These are phyloP conservation scores for Turritis glabra DNA, from an alignment of 345 rosid species.

Conservation along the genomic window DNA sequence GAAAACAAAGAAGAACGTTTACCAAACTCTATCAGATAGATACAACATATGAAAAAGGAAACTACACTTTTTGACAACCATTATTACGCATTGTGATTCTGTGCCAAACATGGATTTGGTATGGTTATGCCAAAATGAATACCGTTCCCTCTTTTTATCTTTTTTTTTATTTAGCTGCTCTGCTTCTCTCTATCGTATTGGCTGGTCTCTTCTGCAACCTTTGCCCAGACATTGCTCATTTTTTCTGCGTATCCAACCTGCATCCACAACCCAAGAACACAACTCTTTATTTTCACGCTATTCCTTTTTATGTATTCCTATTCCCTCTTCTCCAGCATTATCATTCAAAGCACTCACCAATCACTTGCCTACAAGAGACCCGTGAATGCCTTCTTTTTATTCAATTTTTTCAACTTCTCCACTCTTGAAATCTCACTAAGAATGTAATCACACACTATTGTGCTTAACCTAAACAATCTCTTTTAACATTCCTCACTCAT, in stretches of 20 bases:
- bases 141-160: background rate
- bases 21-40: constrained; percentile 24
- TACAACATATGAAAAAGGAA: constrained; percentile 18
- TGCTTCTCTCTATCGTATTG: constrained; percentile 62
- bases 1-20: constrained; percentile 6
- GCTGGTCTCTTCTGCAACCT: constrained; percentile 86
- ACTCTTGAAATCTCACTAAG: background rate
- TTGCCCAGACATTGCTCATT: constrained; percentile 84
- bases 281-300: background rate
- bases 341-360: background rate
- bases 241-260: constrained; percentile 98
- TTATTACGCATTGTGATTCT: constrained; percentile 26
- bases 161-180: constrained; percentile 16
- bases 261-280: constrained; percentile 12
- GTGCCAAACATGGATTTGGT: constrained; percentile 24
- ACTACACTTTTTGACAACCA: constrained; percentile 14
- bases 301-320: background rate
- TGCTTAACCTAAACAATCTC: constrained; percentile 9
- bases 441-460: background rate
- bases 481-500: background rate
- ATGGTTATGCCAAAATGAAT: constrained; percentile 18
- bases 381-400: background rate
- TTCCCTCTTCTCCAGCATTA: background rate
- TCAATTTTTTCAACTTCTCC: background rate
- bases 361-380: background rate